phyloP scores from a whole-genome alignment of 257 asterid genomes.

The Henckelia pumila region DNA sequence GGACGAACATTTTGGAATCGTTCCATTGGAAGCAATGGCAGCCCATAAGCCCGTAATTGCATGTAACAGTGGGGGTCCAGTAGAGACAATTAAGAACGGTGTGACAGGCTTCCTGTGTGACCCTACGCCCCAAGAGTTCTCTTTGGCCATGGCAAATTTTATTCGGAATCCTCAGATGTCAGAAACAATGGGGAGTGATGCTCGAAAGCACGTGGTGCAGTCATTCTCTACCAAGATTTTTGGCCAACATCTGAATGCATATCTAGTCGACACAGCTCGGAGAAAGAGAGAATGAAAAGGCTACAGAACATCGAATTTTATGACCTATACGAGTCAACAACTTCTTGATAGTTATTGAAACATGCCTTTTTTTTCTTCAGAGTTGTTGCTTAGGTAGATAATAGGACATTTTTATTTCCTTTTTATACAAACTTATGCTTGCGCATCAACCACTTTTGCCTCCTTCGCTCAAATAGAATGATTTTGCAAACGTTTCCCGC shows the following conservation, averaged over 20 bases:
- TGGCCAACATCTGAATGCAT: constrained; percentile 64
- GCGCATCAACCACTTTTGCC: no score
- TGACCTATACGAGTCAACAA: background rate
- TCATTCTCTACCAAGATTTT: constrained; percentile 78
- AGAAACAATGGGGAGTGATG: constrained; percentile 66
- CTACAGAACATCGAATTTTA: background rate
- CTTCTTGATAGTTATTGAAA: constrained; percentile 3
- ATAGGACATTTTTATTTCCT: background rate
- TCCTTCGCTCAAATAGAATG: no score
- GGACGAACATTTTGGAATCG: constrained; percentile 98
- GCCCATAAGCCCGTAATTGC: constrained; percentile 89
- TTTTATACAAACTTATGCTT: no score
- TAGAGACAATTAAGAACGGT: constrained; percentile 69
- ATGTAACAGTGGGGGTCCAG: constrained; percentile 94
- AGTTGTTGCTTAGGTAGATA: background rate
- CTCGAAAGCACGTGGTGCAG: constrained; percentile 57
- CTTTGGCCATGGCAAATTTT: constrained; percentile 75
- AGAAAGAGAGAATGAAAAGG: constrained; percentile 54
- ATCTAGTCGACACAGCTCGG: constrained; percentile 51
- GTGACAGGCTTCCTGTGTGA: constrained; percentile 83
- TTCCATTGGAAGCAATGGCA: constrained; percentile 98
- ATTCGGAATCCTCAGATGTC: constrained; percentile 59
- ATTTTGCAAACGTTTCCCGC: no score
- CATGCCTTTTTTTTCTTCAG: background rate
- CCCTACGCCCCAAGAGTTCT: constrained; percentile 66